These are phyloP conservation scores for Euptelea pleiosperma DNA, from an alignment of 164 flowering plant genomes.

Conservation along the genomic window DNA sequence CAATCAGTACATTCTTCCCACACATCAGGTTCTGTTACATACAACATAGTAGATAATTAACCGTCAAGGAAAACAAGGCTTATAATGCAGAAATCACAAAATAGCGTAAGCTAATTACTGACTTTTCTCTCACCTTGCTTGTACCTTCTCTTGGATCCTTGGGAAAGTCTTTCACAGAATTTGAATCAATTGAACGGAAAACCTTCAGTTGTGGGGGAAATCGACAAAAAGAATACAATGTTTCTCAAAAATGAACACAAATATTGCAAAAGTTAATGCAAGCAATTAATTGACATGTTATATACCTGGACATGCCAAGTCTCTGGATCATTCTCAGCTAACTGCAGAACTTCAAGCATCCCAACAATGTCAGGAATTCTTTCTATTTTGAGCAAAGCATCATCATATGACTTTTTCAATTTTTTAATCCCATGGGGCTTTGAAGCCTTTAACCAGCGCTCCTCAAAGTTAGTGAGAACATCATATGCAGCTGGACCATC, in stretches of 20 bases:
- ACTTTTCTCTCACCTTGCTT: conserved; percentile 42
- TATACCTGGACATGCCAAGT: conserved; percentile 93
- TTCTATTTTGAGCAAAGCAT: conserved; percentile 72
- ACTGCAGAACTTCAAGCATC: conserved; percentile 38
- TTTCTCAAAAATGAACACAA: not conserved
- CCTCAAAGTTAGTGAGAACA: conserved; percentile 83
- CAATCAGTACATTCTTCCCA: conserved; percentile 89
- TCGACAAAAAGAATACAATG: not conserved
- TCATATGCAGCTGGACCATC: conserved; percentile 99
- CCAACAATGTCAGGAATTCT: conserved; percentile 79
- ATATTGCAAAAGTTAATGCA: not conserved
- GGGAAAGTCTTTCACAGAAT: conserved; percentile 84
- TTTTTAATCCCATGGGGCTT: conserved; percentile 73
- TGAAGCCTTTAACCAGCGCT: conserved; percentile 80
- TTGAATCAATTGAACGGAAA: conserved; percentile 95
- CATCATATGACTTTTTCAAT: conserved; percentile 66
- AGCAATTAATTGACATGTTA: not conserved
- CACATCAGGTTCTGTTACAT: conserved; percentile 74
- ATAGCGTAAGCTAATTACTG: not conserved
- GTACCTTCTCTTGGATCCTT: conserved; percentile 84
- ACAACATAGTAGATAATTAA: conserved; percentile 6
- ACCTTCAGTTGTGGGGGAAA: conserved; percentile 40
- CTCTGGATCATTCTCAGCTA: conserved; percentile 66
- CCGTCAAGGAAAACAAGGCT: not conserved
- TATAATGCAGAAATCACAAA: not conserved